These are phyloP conservation scores for Cordyceps sp. DNA, from an alignment of 2,329 filamentous ascomycete genomes.

Conservation along the genomic window DNA sequence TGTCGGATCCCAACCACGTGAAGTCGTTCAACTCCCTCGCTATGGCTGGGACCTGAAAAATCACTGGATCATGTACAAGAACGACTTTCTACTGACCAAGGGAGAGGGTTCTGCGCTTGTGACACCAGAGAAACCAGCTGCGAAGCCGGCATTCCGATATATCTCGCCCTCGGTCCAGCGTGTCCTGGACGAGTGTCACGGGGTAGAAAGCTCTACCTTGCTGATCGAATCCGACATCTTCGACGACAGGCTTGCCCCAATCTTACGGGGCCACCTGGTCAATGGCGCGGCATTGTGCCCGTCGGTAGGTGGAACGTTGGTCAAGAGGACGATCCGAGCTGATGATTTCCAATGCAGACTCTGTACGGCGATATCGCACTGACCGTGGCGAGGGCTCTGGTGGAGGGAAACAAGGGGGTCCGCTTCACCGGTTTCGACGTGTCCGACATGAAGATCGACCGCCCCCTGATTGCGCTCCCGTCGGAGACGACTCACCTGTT, in stretches of 20 bases:
- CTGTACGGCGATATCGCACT: conserved; percentile 6
- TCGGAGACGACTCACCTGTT: conserved; percentile 5
- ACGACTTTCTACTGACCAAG: conserved; percentile 47
- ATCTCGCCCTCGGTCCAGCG: conserved; percentile 1
- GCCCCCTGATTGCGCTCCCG: neutral
- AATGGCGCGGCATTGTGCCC: conserved; percentile 2
- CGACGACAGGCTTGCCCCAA: neutral
- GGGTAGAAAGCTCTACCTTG: conserved; percentile 34
- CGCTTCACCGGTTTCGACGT: conserved; percentile 6
- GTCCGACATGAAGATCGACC: conserved; percentile 5
- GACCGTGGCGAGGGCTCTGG: conserved; percentile 4
- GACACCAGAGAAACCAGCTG: neutral
- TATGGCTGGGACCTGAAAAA: conserved; percentile 62
- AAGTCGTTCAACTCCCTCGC: conserved; percentile 43
- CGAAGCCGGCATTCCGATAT: neutral
- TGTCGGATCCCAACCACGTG: conserved; percentile 8
- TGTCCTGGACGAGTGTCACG: conserved; percentile 32
- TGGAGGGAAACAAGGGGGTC: neutral
- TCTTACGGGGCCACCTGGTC: conserved; percentile 1
- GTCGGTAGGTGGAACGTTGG: conserved; percentile 2
- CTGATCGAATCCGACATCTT: conserved; percentile 26
- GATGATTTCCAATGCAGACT: too few species aligned
- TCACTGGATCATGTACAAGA: conserved; percentile 48
- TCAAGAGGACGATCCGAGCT: too few species aligned
- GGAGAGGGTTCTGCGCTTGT: neutral